Conservation (phyloP, 306 rosid species). For the Sindora glabra region DNA sequence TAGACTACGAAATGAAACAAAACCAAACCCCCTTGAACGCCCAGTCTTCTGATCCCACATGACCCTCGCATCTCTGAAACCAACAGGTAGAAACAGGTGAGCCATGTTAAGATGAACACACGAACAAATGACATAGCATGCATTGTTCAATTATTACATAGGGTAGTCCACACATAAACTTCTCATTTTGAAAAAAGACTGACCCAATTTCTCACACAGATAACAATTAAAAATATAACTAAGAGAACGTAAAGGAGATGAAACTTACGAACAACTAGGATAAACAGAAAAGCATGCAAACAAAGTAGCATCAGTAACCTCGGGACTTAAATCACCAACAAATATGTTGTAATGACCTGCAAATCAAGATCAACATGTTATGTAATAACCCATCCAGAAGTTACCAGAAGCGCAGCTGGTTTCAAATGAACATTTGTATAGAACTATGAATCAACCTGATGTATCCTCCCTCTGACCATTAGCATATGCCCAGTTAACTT, state of each 20-base stretch:
- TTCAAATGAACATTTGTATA: not conserved
- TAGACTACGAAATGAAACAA: conserved; percentile 87
- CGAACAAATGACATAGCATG: not conserved
- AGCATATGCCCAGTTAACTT: conserved; percentile 98
- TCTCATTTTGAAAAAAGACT: not conserved
- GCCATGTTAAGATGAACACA: too few species aligned
- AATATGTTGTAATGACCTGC: conserved; percentile 95
- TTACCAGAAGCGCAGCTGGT: not conserved
- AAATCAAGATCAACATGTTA: conserved; percentile 8
- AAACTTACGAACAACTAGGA: conserved; percentile 19
- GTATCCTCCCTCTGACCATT: conserved; percentile 99
- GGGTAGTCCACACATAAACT: not conserved
- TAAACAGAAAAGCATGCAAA: conserved; percentile 14
- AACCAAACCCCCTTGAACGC: conserved; percentile 97
- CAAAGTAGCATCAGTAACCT: conserved; percentile 17
- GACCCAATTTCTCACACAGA: not conserved
- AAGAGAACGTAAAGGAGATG: not conserved
- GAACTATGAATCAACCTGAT: conserved; percentile 52
- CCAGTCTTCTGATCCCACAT: conserved; percentile 99
- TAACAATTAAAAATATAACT: not conserved
- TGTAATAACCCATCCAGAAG: conserved; percentile 5
- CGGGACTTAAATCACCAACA: conserved; percentile 64
- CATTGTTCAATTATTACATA: not conserved
- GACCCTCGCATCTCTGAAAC: conserved; percentile 88
- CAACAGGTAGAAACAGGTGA: conserved; percentile 8